phyloP scores from a whole-genome alignment of 345 rosid genomes.

The Citrus medica region DNA sequence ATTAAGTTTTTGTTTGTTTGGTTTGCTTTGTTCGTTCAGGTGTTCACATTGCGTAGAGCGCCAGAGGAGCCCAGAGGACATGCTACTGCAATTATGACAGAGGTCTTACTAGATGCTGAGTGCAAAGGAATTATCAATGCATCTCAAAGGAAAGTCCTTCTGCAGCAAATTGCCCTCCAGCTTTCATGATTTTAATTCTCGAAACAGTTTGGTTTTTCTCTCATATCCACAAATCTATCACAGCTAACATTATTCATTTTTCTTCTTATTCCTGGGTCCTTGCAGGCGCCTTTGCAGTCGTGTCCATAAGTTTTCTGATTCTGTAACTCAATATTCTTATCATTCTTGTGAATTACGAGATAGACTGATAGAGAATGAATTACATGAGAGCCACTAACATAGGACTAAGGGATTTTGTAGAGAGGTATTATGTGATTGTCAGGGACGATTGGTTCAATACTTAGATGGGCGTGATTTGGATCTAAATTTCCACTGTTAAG shows the following conservation, averaged over 20 bases:
- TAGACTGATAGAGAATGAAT: not conserved
- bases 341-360: not conserved
- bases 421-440: not conserved
- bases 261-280: not conserved
- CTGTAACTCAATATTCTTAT: not conserved
- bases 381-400: not conserved
- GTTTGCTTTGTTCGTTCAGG: slow-evolving; percentile 26
- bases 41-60: slow-evolving; percentile 63
- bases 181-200: slow-evolving; percentile 28
- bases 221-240: not conserved
- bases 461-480: not conserved
- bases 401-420: not conserved
- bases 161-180: slow-evolving; percentile 57
- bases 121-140: slow-evolving; percentile 63
- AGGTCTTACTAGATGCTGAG: slow-evolving; percentile 62
- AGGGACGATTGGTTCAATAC: not conserved
- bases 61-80: slow-evolving; percentile 64
- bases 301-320: not conserved
- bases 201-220: not conserved
- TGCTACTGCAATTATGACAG: slow-evolving; percentile 64
- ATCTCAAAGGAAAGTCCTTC: slow-evolving; percentile 55
- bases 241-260: not conserved
- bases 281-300: not conserved
- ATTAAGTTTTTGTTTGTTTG: not conserved
- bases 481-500: too few relatives aligned